Percentiles rank a stretch among this genome's conserved stretches.
These are phyloP conservation scores for Acacia acuminata DNA, from an alignment of 306 rosid species.

Conservation along the genomic window DNA sequence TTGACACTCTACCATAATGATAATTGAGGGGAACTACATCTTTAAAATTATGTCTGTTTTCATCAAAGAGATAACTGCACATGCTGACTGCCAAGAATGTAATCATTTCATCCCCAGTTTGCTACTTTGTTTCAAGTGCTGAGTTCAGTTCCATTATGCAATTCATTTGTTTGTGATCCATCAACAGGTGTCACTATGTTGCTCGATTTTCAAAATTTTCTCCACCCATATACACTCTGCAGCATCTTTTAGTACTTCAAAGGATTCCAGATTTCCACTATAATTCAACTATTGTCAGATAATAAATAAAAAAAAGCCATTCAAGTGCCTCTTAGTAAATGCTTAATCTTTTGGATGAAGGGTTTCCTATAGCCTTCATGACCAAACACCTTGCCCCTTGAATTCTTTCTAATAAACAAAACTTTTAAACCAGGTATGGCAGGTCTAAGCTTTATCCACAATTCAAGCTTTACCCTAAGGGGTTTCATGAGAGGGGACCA, in stretches of 20 bases:
- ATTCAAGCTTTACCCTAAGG: neutral
- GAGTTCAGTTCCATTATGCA: neutral
- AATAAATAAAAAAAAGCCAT: neutral
- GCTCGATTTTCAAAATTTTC: neutral
- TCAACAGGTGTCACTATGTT: neutral
- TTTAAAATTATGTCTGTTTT: neutral
- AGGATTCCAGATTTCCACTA: neutral
- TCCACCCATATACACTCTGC: neutral
- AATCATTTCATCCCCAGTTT: too few species aligned
- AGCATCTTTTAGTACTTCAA: neutral
- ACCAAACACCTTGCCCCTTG: neutral
- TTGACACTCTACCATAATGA: neutral
- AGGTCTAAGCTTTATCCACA: neutral
- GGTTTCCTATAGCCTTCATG: neutral
- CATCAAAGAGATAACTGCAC: neutral
- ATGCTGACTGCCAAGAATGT: neutral
- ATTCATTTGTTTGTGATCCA: neutral
- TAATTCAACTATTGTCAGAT: neutral
- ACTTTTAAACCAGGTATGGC: neutral
- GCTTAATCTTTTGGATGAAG: neutral
- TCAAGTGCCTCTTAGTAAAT: neutral
- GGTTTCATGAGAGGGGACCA: neutral
- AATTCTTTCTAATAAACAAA: neutral
- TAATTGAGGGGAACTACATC: neutral
- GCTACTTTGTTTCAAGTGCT: neutral